Evolutionary conservation across 768 basidiomycete species (phyloP).

Genomic region (Hygrocybe coccinea): DNA sequence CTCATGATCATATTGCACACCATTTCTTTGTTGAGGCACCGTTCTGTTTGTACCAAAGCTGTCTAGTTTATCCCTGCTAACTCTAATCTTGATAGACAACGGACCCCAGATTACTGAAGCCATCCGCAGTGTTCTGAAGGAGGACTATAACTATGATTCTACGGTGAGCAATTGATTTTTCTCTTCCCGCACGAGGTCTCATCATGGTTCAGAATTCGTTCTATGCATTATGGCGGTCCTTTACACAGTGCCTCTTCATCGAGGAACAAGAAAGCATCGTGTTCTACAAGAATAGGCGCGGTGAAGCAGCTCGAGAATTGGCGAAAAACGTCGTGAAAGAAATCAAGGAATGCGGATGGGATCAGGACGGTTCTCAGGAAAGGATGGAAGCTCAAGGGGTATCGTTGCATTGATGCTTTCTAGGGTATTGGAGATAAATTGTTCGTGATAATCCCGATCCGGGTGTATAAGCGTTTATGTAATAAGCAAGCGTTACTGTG

Average conservation of each 20-base stretch:
- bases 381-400: no score
- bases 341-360: no score
- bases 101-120: constrained; percentile 43
- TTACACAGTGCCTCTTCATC: constrained; percentile 55
- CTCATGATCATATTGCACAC: constrained; percentile 52
- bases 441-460: no score
- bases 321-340: no score
- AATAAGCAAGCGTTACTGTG: no score
- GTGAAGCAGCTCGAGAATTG: constrained; percentile 32
- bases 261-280: constrained; percentile 52
- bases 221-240: constrained; percentile 52
- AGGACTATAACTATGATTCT: constrained; percentile 55
- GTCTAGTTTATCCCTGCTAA: not conserved
- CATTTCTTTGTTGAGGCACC: constrained; percentile 57
- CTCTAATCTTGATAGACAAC: constrained; percentile 37
- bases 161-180: constrained; percentile 36
- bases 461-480: no score
- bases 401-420: no score
- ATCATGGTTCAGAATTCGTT: constrained; percentile 30
- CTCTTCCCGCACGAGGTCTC: not conserved
- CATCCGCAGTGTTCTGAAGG: constrained; percentile 45
- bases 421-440: no score
- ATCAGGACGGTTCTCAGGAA: no score
- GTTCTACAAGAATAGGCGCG: constrained; percentile 51
- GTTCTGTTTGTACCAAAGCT: constrained; percentile 40